A percentile compares a stretch with the other conserved stretches of the same genome.
phyloP scores from a whole-genome alignment of 352 stramenopile species.

The Globisporangium orthogonon region DNA sequence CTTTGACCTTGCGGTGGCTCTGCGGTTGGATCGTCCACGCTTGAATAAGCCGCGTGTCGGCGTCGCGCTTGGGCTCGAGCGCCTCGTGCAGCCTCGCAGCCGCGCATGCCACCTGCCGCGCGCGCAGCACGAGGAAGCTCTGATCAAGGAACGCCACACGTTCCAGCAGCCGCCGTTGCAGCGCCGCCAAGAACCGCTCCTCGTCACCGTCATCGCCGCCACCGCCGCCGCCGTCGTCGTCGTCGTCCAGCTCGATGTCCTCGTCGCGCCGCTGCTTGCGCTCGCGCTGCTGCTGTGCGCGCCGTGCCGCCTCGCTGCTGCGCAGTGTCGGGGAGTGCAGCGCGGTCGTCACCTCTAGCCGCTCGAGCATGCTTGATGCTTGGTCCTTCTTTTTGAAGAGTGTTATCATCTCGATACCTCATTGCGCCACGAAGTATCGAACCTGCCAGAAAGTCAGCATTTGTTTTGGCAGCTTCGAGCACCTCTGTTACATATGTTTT shows the following conservation, averaged over 20 bases:
- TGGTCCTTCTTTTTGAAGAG: not conserved
- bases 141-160: constrained; percentile 35
- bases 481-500: too few relatives aligned
- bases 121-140: constrained; percentile 61
- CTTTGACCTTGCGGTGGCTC: constrained; percentile 48
- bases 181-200: constrained; percentile 50
- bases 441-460: too few relatives aligned
- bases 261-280: constrained; percentile 6
- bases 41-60: constrained; percentile 54
- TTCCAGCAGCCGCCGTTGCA: constrained; percentile 70
- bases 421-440: too few relatives aligned
- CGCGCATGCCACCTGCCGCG: constrained; percentile 60
- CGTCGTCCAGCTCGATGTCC: constrained; percentile 41
- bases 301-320: constrained; percentile 7
- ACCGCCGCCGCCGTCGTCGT: constrained; percentile 15
- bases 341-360: constrained; percentile 51
- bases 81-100: constrained; percentile 64
- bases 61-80: constrained; percentile 63
- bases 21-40: constrained; percentile 77
- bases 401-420: too few relatives aligned
- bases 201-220: constrained; percentile 41
- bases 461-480: too few relatives aligned
- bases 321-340: constrained; percentile 29
- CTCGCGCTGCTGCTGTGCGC: constrained; percentile 4
- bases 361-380: constrained; percentile 11